Percentiles rank a stretch among this genome's conserved stretches.
phyloP scores from a whole-genome alignment of 1,139 yeast species.

The Yamadazyma epiphylla region DNA sequence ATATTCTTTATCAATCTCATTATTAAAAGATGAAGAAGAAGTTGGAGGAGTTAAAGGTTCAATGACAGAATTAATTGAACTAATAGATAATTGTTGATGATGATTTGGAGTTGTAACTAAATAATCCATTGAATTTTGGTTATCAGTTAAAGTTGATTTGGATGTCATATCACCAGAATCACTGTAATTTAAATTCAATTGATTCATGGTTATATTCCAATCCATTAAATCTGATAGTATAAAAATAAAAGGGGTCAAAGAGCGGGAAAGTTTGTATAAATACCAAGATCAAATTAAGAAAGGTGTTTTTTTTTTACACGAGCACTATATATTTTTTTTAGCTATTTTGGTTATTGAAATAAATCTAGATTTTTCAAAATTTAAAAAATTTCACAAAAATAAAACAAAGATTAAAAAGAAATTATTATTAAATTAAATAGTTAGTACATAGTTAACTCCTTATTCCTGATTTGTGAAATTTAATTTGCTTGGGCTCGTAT shows the following conservation, averaged over 20 bases:
- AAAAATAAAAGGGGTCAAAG: no score
- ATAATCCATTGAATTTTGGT: neutral
- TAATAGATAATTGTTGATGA: constrained; percentile 17
- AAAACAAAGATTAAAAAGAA: no score
- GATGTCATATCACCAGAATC: neutral
- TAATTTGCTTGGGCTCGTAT: neutral
- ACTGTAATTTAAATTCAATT: constrained; percentile 3
- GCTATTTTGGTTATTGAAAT: no score
- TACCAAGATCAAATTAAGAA: constrained; percentile 12
- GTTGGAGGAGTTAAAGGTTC: constrained; percentile 43
- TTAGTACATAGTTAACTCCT: neutral
- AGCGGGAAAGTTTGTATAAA: no score
- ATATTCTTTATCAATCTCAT: constrained; percentile 40
- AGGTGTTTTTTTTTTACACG: constrained; percentile 12
- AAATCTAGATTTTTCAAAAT: neutral
- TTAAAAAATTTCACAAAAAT: no score
- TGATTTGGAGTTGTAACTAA: constrained; percentile 2
- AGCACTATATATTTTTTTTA: no score
- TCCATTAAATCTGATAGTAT: no score
- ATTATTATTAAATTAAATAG: no score
- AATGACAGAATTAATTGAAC: constrained; percentile 30
- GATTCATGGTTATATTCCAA: no score
- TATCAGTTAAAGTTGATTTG: neutral
- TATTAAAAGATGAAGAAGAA: constrained; percentile 1
- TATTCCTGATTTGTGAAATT: neutral